These are phyloP conservation scores for Brassica juncea DNA, from an alignment of 345 rosid species.

Conservation along the genomic window DNA sequence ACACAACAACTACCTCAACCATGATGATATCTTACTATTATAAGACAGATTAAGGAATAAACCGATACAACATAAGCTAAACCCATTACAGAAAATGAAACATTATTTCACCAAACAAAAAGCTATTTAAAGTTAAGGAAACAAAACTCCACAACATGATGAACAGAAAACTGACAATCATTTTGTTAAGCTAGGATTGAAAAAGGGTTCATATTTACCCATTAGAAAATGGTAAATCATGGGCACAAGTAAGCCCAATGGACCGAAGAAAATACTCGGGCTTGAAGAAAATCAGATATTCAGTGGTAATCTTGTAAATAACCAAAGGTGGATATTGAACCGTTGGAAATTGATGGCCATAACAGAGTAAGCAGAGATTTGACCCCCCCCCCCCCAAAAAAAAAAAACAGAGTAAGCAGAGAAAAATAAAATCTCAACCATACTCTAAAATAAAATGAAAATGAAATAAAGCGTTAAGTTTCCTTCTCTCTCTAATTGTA, in stretches of 20 bases:
- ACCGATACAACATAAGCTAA: neutral
- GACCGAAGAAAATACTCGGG: neutral
- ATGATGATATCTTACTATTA: constrained; percentile 19
- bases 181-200: neutral
- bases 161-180: neutral
- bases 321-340: neutral
- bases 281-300: neutral
- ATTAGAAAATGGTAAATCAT: neutral
- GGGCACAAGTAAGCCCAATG: constrained; percentile 24
- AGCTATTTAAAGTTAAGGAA: neutral
- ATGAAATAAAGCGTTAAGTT: neutral
- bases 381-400: no score
- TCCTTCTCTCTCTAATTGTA: neutral
- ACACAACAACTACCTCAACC: constrained; percentile 30
- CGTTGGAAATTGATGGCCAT: neutral
- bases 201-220: neutral
- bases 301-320: neutral
- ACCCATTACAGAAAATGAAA: neutral
- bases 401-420: constrained; percentile 5
- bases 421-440: neutral
- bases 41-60: constrained; percentile 12
- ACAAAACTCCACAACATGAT: constrained; percentile 21
- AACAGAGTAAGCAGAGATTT: constrained; percentile 3
- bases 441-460: neutral
- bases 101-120: constrained; percentile 18